Evolutionary conservation across 208 protist species (phyloP).

Genomic region (Leishmania braziliensis): DNA sequence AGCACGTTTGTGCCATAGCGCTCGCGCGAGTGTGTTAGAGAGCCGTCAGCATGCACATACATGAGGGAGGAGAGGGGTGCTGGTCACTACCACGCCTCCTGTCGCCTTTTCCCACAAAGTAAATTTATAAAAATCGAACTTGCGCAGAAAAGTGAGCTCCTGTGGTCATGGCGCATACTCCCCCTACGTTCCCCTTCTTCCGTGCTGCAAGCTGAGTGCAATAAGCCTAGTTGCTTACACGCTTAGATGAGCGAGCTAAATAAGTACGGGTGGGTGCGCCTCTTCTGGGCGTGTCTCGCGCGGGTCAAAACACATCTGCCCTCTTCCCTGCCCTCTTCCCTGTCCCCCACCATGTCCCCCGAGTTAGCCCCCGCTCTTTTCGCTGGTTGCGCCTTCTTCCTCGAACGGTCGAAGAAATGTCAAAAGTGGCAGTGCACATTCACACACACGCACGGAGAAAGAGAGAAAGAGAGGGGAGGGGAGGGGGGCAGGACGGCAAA

Average conservation of each 20-base stretch:
- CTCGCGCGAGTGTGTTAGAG: neutral
- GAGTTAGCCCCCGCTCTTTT: neutral
- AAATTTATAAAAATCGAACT: neutral
- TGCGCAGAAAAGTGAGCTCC: neutral
- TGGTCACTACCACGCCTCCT: neutral
- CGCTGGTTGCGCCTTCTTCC: neutral
- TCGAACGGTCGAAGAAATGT: neutral
- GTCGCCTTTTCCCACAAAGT: neutral
- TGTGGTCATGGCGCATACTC: neutral
- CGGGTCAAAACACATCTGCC: neutral
- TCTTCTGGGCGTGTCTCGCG: neutral
- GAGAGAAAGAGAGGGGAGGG: neutral
- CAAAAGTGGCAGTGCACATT: neutral
- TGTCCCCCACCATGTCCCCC: neutral
- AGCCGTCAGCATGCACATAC: neutral
- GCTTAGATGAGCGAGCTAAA: neutral
- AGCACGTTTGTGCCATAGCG: neutral
- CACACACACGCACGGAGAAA: constrained; percentile 12
- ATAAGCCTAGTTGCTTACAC: neutral
- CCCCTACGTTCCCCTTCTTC: neutral
- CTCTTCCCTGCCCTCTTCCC: neutral
- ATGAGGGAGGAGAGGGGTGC: neutral
- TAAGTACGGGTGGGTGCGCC: neutral
- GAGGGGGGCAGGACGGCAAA: neutral
- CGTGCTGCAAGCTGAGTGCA: neutral